Evolutionary conservation across 208 protist species (phyloP), one percentile per base, ranked within the genome.

Genomic region (Acanthamoeba castellanii): DNA sequence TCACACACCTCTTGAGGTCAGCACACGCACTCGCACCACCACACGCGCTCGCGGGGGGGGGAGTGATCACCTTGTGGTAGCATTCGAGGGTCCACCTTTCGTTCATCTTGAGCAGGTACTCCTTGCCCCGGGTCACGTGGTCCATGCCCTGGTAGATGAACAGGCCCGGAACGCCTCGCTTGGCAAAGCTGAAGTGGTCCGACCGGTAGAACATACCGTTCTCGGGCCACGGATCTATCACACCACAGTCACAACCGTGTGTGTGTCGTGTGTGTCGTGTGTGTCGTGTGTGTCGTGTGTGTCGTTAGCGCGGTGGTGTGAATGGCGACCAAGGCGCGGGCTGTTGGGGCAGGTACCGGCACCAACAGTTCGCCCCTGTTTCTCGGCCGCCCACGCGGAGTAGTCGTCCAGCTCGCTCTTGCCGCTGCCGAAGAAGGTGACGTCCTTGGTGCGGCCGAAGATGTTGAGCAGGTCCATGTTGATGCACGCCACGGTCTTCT

Each of bases 391-490:
- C 64, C 64, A 72, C n/a, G 14, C n/a, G n/a, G 64, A 9, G 64
- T 72, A 72, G 64, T 72, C 64, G 64, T 72, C 64, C 0, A 72
- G 64, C 22, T 72, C 64, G 64, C 64, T 72, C 64, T 72, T 72
- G 22, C 64, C 64, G 64, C 64, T 72, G 64, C 64, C 64, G 18
- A 72, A 72, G 64, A 72, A 72, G 30, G 64, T 72, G 22, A 72
- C 64, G n/a, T 72, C 64, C 64, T 34, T 30, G 6, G 64, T 72
- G 30, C 64, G 64, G 22, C 64, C 64, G 32, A 72, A 72, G 64
- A 72, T 72, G 64, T 72, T 72, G 64, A 72, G 64, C 64, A 72
- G 64, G 18, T 72, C 64, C 64, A 72, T 72, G 64, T 72, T 72
- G 64, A 72, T 72, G n/a, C 64, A 72, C 64, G 64, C 64, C 64